Conservation (phyloP, 2,329 filamentous ascomycete genomes). For the Chaetomiaceae sp. region DNA sequence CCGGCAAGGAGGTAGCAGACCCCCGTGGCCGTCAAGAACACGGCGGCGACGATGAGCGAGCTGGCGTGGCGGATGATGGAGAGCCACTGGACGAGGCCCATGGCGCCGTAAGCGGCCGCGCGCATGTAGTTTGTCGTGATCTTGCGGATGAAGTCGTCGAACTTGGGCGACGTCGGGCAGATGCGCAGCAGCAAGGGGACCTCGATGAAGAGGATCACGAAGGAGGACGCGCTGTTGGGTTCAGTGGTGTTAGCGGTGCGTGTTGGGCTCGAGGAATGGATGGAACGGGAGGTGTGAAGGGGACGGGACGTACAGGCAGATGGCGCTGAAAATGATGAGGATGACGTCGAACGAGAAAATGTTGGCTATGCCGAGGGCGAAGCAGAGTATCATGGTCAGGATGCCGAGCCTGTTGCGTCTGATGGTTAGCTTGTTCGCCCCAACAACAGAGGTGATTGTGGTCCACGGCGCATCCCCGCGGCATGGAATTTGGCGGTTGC, state of each 20-base stretch:
- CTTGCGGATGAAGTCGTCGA: conserved; percentile 83
- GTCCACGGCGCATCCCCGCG: background rate
- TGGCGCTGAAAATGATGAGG: conserved; percentile 49
- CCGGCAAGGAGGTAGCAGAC: conserved; percentile 77
- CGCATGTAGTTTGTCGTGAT: conserved; percentile 98
- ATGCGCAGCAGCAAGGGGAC: conserved; percentile 94
- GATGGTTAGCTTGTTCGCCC: conserved; percentile 12
- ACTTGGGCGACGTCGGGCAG: conserved; percentile 87
- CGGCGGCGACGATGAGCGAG: conserved; percentile 78
- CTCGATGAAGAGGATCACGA: conserved; percentile 79
- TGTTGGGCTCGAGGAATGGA: background rate
- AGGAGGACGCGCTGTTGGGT: conserved; percentile 56
- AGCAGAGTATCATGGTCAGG: conserved; percentile 65
- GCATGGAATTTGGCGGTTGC: too few relatives aligned
- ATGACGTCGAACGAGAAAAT: conserved; percentile 53
- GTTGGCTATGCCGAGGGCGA: conserved; percentile 65
- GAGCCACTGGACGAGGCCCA: conserved; percentile 81
- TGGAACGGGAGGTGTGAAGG: background rate
- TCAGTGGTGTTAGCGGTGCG: background rate
- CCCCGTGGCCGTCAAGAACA: conserved; percentile 72
- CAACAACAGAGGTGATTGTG: background rate
- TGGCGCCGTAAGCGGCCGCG: conserved; percentile 75
- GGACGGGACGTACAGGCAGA: conserved; percentile 46
- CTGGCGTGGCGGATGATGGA: conserved; percentile 63
- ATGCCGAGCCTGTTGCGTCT: conserved; percentile 56